Evolutionary conservation across 2,329 filamentous ascomycete species (phyloP).

Genomic region (Cladophialophora immunda): DNA sequence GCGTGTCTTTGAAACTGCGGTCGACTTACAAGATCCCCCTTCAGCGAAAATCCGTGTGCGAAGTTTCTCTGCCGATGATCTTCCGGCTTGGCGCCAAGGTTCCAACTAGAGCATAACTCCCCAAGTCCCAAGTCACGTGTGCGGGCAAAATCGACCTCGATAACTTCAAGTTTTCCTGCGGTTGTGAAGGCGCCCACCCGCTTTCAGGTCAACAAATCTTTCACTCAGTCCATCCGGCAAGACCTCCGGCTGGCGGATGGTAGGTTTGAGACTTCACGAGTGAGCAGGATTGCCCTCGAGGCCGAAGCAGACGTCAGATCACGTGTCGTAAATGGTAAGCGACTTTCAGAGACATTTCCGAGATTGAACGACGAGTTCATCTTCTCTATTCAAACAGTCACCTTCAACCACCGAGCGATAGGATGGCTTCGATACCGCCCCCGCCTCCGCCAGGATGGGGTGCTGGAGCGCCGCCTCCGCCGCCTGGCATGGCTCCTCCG

Average conservation of each 20-base stretch:
- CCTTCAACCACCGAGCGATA: constrained; percentile 39
- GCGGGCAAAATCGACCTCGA: constrained; percentile 8
- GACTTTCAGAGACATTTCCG: constrained; percentile 27
- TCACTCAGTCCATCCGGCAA: background rate
- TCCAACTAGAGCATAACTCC: too few species aligned
- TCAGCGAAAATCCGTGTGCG: constrained; percentile 9
- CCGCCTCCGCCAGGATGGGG: constrained; percentile 75
- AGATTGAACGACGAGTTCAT: constrained; percentile 35
- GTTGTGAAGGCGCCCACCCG: background rate
- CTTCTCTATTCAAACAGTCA: constrained; percentile 33
- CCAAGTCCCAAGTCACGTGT: constrained; percentile 4
- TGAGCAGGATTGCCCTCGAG: constrained; percentile 22
- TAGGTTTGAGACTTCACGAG: constrained; percentile 9
- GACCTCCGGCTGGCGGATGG: background rate
- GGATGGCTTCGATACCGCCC: constrained; percentile 68
- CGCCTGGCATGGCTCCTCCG: constrained; percentile 70
- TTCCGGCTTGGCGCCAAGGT: constrained; percentile 3
- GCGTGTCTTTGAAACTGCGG: constrained; percentile 26
- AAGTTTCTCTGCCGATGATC: constrained; percentile 6
- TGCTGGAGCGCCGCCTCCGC: constrained; percentile 60
- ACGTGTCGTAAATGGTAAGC: constrained; percentile 39
- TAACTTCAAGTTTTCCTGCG: background rate
- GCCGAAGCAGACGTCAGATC: constrained; percentile 24
- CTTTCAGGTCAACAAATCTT: background rate
- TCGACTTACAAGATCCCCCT: constrained; percentile 10